Evolutionary conservation across 2,329 filamentous ascomycete species (phyloP).

Genomic region (Fusarium marasasianum): DNA sequence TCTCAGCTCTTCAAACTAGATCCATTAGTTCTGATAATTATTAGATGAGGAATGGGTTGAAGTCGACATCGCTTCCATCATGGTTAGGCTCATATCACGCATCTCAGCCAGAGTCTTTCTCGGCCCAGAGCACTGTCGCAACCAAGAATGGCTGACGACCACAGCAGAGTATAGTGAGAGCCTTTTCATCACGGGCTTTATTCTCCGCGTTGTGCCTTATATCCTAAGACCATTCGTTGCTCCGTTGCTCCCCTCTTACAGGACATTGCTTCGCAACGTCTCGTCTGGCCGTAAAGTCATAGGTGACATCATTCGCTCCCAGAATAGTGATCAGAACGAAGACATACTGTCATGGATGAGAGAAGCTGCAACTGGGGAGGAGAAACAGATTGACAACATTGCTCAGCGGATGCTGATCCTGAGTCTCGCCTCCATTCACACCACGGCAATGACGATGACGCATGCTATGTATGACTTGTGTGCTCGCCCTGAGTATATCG

Average conservation of each 20-base stretch:
- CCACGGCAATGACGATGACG: background rate
- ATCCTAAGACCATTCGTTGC: background rate
- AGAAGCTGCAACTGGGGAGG: background rate
- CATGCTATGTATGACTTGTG: background rate
- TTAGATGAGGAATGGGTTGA: background rate
- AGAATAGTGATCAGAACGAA: rapidly evolving
- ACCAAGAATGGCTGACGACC: background rate
- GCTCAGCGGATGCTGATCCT: background rate
- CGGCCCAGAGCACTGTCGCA: background rate
- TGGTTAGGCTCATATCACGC: background rate
- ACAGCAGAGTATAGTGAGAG: background rate
- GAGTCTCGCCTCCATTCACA: background rate
- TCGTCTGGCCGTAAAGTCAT: background rate
- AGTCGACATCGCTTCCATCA: background rate
- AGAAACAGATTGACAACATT: background rate
- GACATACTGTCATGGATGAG: background rate
- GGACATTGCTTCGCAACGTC: background rate
- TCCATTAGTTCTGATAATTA: rapidly evolving
- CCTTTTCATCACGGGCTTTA: background rate
- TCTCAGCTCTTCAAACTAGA: rapidly evolving
- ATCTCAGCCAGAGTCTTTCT: background rate
- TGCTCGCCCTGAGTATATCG: background rate
- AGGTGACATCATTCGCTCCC: background rate
- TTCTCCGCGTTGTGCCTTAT: background rate
- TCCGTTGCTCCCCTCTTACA: background rate